These are phyloP conservation scores for Aspergillus nanangensis DNA, from an alignment of 495 filamentous ascomycete genomes.

Conservation along the genomic window DNA sequence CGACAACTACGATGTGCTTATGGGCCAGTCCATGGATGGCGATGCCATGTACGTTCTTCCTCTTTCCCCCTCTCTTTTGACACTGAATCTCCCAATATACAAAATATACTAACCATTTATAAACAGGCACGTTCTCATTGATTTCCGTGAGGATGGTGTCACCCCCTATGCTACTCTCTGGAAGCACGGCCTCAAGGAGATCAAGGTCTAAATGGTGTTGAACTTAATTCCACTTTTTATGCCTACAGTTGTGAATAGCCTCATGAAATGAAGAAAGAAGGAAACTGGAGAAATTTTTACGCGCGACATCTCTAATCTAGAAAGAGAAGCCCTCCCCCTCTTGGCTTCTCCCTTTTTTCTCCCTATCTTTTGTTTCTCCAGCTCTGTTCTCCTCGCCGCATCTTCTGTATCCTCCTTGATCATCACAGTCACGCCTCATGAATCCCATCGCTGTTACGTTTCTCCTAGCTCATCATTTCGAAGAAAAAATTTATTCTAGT, in stretches of 20 bases:
- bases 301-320: slow-evolving; percentile 6
- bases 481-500: background rate
- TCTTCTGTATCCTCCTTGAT: slow-evolving; percentile 32
- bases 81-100: no score
- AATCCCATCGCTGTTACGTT: slow-evolving; percentile 33
- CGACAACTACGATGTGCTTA: slow-evolving; percentile 93
- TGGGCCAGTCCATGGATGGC: slow-evolving; percentile 83
- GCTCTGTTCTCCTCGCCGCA: slow-evolving; percentile 16
- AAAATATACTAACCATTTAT: slow-evolving; percentile 12
- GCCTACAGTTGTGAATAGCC: slow-evolving; percentile 21
- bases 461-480: slow-evolving; percentile 8
- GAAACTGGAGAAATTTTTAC: slow-evolving; percentile 18
- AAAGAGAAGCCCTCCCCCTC: background rate
- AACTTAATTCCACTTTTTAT: background rate
- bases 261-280: slow-evolving; percentile 28
- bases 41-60: slow-evolving; percentile 74
- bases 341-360: slow-evolving; percentile 1
- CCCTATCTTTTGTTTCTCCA: slow-evolving; percentile 6
- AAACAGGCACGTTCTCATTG: slow-evolving; percentile 81
- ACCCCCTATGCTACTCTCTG: slow-evolving; percentile 88
- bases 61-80: no score
- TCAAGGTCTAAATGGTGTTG: slow-evolving; percentile 75
- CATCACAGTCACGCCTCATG: slow-evolving; percentile 44
- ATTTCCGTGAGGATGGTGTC: slow-evolving; percentile 93
- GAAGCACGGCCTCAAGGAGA: slow-evolving; percentile 88